Percentiles rank a stretch among this genome's conserved stretches.
phyloP scores from a whole-genome alignment of 2,329 filamentous ascomycete genomes.

The Phaeosphaeriaceae sp. region DNA sequence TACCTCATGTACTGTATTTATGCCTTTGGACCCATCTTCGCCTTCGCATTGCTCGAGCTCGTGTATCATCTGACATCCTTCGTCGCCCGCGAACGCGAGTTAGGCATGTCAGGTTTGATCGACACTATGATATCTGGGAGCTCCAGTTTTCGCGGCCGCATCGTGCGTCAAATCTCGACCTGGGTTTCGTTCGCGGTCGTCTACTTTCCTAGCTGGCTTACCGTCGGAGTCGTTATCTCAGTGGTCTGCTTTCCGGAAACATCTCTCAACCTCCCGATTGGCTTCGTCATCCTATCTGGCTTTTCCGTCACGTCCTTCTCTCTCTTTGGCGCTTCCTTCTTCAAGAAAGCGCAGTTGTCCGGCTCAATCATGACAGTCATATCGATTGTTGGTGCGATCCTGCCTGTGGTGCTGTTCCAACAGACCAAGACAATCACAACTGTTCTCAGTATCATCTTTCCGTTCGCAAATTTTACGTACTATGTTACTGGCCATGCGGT shows the following conservation, averaged over 20 bases:
- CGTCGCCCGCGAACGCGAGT: constrained; percentile 30
- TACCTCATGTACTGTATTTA: constrained; percentile 16
- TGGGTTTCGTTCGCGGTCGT: constrained; percentile 36
- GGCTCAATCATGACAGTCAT: constrained; percentile 33
- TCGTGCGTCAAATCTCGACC: constrained; percentile 27
- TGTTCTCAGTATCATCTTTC: constrained; percentile 29
- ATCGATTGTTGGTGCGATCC: constrained; percentile 24
- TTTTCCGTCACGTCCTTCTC: constrained; percentile 30
- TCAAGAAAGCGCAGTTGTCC: constrained; percentile 33
- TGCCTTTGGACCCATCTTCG: constrained; percentile 30
- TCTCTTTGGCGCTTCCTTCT: constrained; percentile 33
- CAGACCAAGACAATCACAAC: constrained; percentile 13
- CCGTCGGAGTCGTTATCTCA: constrained; percentile 26
- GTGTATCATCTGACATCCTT: constrained; percentile 36
- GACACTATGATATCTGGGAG: constrained; percentile 36
- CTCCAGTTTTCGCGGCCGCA: constrained; percentile 20
- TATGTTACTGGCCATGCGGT: constrained; percentile 30
- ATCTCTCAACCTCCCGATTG: constrained; percentile 21
- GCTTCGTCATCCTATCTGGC: constrained; percentile 30
- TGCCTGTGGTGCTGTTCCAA: constrained; percentile 25
- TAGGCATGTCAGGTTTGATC: constrained; percentile 35
- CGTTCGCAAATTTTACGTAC: constrained; percentile 32
- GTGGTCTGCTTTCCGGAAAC: constrained; percentile 26
- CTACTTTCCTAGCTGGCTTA: constrained; percentile 33
- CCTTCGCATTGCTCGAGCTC: constrained; percentile 26